These are phyloP conservation scores for Chlamydomonas incerta DNA, from an alignment of 139 green algal species.

Conservation along the genomic window DNA sequence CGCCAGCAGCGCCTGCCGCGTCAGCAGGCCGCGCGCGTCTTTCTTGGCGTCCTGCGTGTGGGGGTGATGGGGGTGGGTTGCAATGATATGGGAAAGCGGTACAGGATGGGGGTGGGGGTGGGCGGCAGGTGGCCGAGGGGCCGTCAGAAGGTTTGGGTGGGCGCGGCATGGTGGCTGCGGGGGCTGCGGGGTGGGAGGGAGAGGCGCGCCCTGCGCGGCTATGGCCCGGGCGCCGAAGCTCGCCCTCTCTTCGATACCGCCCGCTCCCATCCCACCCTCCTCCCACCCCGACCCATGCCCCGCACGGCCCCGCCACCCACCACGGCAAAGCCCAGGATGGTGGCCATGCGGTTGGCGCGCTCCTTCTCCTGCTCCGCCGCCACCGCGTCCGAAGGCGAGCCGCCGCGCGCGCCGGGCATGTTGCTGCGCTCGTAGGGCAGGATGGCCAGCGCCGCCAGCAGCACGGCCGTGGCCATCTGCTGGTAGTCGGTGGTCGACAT, in stretches of 20 bases:
- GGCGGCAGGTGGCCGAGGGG: not conserved
- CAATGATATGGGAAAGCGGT: too few species aligned
- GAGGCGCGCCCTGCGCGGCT: too few species aligned
- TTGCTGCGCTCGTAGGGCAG: conserved; percentile 86
- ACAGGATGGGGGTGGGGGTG: not conserved
- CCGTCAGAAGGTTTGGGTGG: too few species aligned
- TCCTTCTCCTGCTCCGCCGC: conserved; percentile 87
- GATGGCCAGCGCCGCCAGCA: conserved; percentile 93
- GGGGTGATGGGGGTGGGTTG: too few species aligned
- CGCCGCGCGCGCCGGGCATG: not conserved
- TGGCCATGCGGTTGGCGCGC: conserved; percentile 90
- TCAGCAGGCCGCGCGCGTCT: conserved; percentile 61
- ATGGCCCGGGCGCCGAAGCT: too few species aligned
- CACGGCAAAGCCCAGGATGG: conserved; percentile 91
- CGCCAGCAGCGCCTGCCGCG: conserved; percentile 82
- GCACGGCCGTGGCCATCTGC: conserved; percentile 88
- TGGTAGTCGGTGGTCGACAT: conserved; percentile 50
- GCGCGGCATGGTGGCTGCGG: too few species aligned
- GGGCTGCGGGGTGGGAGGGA: too few species aligned
- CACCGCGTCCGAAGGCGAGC: conserved; percentile 54
- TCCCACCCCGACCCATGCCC: not conserved
- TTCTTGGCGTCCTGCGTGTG: conserved; percentile 46
- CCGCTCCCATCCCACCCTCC: not conserved
- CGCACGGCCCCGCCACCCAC: conserved; percentile 40
- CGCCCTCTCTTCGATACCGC: not conserved